phyloP scores from a whole-genome alignment of 805 yeast genomes.

The Komagataella pseudopastoris region DNA sequence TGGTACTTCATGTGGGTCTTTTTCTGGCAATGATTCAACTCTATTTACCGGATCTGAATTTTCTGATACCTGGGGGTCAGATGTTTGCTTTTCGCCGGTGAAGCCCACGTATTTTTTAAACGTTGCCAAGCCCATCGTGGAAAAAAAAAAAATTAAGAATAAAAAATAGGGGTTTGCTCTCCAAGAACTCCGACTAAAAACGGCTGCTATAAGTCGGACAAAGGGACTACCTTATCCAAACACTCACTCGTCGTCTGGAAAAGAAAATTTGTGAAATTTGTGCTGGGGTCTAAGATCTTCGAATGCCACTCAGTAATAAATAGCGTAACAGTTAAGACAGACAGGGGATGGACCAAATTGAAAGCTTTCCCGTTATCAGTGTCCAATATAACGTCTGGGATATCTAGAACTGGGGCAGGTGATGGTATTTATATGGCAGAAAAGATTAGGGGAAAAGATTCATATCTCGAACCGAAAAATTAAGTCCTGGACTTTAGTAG shows the following conservation, averaged over 20 bases:
- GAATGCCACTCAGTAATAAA: neutral
- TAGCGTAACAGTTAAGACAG: too few relatives aligned
- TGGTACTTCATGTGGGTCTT: constrained; percentile 18
- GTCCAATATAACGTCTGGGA: neutral
- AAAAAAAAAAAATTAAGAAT: too few relatives aligned
- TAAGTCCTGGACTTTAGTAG: too few relatives aligned
- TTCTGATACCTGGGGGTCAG: neutral
- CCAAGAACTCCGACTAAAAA: too few relatives aligned
- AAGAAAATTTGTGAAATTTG: too few relatives aligned
- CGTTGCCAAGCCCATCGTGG: neutral
- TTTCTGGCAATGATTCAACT: neutral
- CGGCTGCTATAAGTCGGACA: too few relatives aligned
- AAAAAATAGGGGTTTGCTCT: too few relatives aligned
- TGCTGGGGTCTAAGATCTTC: neutral
- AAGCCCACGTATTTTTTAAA: neutral
- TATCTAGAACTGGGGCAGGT: neutral
- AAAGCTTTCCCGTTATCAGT: neutral
- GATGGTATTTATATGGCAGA: neutral
- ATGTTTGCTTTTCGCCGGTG: neutral
- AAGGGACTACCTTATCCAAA: too few relatives aligned
- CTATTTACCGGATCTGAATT: neutral
- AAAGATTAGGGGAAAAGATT: neutral
- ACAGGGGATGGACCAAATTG: too few relatives aligned
- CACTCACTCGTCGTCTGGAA: too few relatives aligned
- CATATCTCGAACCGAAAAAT: neutral